Evolutionary conservation across 2,329 filamentous ascomycete species (phyloP), one percentile per base, ranked within the genome.

Genomic region (Phialophora tarda): DNA sequence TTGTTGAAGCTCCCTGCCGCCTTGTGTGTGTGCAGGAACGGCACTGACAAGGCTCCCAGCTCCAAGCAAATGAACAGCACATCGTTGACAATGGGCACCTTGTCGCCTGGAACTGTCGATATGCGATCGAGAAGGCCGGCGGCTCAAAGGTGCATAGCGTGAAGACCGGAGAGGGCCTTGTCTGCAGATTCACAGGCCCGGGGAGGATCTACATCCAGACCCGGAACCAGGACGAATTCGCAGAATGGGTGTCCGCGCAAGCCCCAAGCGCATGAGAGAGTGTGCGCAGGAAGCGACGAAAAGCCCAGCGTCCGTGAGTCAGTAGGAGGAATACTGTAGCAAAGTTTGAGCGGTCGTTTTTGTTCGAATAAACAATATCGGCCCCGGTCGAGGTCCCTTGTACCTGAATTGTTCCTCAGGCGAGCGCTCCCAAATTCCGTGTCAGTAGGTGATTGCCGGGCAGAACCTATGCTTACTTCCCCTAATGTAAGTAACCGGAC

Each of bases 31-130:
- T 17, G 7, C 38, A n/a, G 38, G 38, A n/a, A 44, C 38, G 17
- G 38, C 17, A 41, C 12, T 59, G 23, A 61, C 48, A 56, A 23
- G 34, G 14, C 30, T 12, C 50, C 34, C 51, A 63, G 66, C 68
- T 66, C 28, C 66, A 65, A 66, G 54, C 59, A 28, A 65, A 65
- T 23, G 66, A 70, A 48, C 60, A 65, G 12, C 63, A 70, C 58
- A 70, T 70, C 30, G 68, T 70, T 32, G 68, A 70, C 53, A 70
- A 67, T 21, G 66, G 66, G 17, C 68, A 70, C 48, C 57, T 70
- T 24, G 68, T 70, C 8, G 68, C 68, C 10, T 70, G 68, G 68
- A 70, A 63, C 48, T 66, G 63, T 51, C 59, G 62, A 24, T 70
- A 70, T 38, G 56, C 56, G 8, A 65, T 70, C 23, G 68, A 70